Base-by-base conservation (phyloP, 345 rosid species). In the Noccaea caerulescens region DNA sequence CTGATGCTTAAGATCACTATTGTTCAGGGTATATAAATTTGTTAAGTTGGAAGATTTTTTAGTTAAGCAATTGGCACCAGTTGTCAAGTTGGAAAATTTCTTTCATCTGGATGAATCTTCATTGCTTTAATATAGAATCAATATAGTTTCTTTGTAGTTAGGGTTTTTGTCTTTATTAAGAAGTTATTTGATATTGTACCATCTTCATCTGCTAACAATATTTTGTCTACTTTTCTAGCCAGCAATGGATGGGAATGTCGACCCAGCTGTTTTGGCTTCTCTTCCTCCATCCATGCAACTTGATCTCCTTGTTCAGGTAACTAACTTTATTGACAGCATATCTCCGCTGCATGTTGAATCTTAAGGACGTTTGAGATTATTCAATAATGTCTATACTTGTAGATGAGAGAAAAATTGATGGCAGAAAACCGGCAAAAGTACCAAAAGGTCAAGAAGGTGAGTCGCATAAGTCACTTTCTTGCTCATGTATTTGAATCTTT, bases 391-490 rank as follows among this genome's bases (percentile, higher is more conserved):
- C 56, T 18, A 69, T 30, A 53, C 63, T 33, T 76, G 74, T 72
- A 94, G 99, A 91, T 94, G 96, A 86, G 96, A 80, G 99, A 94
- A 82, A 83, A 82, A 65, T 76, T 88, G 86, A 94, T 94, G 93
- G 96, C 96, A 63, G 97, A 91, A 81, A 94, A 94, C 80, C 81
- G 96, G 72, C 96, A 94, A 75, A 85, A 83, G 75, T 94, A 94
- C 84, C 97, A 94, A 72, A 85, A 85, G 88, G 93, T 94, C 49
- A 91, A 91, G 82, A 91, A 94, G 97, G 99, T 94, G 58, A 46
- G 81, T 49, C 44, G 36, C 18, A 50, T 41, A 14, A 30, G 32
- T 69, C 12, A 32, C 43, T 45, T 58, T 65, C 56, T 57, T 51
- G 30, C 42, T 58, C 58, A n/a, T 71, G 63, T 44, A 61, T 45